Base-by-base conservation (phyloP, 1,284 basidiomycete genomes). In the Puccinia triticina region DNA sequence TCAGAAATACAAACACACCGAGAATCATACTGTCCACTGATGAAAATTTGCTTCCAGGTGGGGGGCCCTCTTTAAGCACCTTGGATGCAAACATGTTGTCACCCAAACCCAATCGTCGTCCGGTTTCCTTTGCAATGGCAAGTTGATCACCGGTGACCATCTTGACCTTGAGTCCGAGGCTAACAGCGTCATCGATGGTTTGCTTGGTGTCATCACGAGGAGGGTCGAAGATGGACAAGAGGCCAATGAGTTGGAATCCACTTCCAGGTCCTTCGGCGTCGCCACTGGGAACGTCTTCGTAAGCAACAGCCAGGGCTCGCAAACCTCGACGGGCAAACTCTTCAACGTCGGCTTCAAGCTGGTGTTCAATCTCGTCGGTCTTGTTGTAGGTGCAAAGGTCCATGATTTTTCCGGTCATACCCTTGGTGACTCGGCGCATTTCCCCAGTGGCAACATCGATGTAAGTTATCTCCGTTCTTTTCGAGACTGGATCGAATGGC, bases 131-230 rank as follows among this genome's bases (percentile, higher is more conserved):
- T 83, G 96, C 96, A 83, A 98, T 98, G 85, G 96, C 96, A 87
- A 98, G 94, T 90, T 98, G 95, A 88, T 98, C 96, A 91, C 96
- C 96, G 72, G 96, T 98, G 84, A 98, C 95, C 96, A 98, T 98
- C 93, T 98, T 98, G 88, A 98, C 96, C 88, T 93, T 93, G 85
- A 98, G 95, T 89, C 96, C 96, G 87, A 98, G 94, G 83, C 92
- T 92, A 84, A 95, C 90, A 83, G 96, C 96, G 88, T 98, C 95
- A 88, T 98, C 95, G 87, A 99, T 97, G 50, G 96, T 99, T 89
- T 98, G 94, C 90, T 98, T 97, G 88, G 96, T 99, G 88, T 99
- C 96, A 11, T 94, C 93, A 89, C 96, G 94, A 85, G 96, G 96
- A 85, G 96, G 96, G 88, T 98, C 96, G 89, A 95, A 98, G 90